Conservation (phyloP, 495 filamentous ascomycete genomes). For the Daldinia loculata region DNA sequence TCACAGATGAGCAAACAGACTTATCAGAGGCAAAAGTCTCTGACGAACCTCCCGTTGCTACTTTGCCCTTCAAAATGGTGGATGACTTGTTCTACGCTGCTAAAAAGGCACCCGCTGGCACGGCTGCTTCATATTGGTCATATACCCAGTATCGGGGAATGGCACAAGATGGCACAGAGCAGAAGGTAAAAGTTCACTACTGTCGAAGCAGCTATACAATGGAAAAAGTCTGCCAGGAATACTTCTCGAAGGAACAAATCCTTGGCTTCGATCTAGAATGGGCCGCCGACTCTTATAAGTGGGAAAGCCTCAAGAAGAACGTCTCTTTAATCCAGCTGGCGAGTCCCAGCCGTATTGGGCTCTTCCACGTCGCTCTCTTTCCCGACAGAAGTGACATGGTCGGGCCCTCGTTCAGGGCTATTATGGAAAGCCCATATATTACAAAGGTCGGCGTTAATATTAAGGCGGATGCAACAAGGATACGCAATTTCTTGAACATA, state of each 20-base stretch:
- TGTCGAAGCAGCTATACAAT: constrained; percentile 71
- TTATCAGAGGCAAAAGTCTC: neutral
- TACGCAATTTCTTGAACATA: constrained; percentile 71
- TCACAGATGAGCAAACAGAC: constrained; percentile 5
- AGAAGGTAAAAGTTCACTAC: constrained; percentile 73
- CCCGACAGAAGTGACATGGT: constrained; percentile 66
- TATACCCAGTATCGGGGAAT: constrained; percentile 68
- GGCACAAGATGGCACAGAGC: constrained; percentile 42
- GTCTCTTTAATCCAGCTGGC: constrained; percentile 84
- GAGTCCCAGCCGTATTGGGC: constrained; percentile 76
- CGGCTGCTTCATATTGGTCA: constrained; percentile 68
- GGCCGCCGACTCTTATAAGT: constrained; percentile 60
- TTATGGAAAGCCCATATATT: constrained; percentile 75
- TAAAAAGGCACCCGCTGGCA: constrained; percentile 50
- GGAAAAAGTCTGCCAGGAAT: constrained; percentile 68
- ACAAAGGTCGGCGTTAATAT: constrained; percentile 82
- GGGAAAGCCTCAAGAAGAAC: constrained; percentile 65
- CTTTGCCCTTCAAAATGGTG: constrained; percentile 56
- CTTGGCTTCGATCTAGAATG: constrained; percentile 92
- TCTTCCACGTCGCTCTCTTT: constrained; percentile 81
- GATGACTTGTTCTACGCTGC: constrained; percentile 56
- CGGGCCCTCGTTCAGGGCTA: constrained; percentile 69
- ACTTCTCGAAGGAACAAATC: constrained; percentile 73
- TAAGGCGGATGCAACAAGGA: constrained; percentile 74
- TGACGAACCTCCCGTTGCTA: constrained; percentile 46